These are phyloP conservation scores for Vigna reflexopilosa DNA, from an alignment of 306 rosid species.

Conservation along the genomic window DNA sequence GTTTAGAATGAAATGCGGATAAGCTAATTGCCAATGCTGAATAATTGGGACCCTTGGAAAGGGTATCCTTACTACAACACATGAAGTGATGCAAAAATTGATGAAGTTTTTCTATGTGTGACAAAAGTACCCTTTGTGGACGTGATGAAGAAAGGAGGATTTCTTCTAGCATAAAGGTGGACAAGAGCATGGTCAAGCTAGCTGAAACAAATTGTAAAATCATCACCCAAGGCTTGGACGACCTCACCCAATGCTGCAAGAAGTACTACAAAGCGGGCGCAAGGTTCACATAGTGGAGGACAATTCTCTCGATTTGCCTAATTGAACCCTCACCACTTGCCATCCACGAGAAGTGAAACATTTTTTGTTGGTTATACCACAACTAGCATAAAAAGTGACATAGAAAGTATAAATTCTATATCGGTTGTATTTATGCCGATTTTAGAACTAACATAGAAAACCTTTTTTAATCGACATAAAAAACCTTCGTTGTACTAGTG, in stretches of 20 bases:
- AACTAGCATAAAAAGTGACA: no score
- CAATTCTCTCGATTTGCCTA: constrained; percentile 73
- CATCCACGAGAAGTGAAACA: constrained; percentile 57
- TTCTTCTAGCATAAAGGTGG: constrained; percentile 81
- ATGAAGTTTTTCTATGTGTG: no score
- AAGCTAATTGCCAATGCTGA: constrained; percentile 86
- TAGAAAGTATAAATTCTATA: no score
- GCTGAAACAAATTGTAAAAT: constrained; percentile 83
- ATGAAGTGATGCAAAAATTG: no score
- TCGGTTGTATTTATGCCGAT: no score
- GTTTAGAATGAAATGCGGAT: constrained; percentile 48
- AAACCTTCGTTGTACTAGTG: no score
- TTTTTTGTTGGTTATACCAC: no score
- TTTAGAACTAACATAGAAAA: no score
- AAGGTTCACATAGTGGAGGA: constrained; percentile 84
- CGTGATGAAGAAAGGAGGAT: constrained; percentile 68
- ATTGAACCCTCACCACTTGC: constrained; percentile 71
- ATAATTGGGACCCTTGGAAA: constrained; percentile 94
- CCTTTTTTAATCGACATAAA: no score
- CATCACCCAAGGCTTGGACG: constrained; percentile 86
- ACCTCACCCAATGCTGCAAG: constrained; percentile 68
- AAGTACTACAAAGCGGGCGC: constrained; percentile 87
- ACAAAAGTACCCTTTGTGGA: constrained; percentile 71
- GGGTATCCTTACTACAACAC: constrained; percentile 88
- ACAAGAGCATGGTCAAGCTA: constrained; percentile 81